Evolutionary conservation across 768 basidiomycete species (phyloP), one percentile per base, ranked within the genome.

Genomic region (Pleurotus citrinopileatus): DNA sequence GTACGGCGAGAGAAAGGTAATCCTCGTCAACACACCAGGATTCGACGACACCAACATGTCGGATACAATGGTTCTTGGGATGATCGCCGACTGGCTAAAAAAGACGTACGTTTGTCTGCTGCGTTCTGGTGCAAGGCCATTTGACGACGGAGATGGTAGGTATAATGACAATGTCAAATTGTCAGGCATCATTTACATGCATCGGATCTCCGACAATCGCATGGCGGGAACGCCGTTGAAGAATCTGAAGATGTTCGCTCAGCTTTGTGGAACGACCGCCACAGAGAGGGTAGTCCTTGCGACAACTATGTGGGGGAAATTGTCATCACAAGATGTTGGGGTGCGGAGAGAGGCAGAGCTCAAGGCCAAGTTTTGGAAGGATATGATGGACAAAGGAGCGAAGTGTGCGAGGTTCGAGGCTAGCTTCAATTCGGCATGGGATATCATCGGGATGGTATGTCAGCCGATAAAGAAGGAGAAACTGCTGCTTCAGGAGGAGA

Each of bases 1-100:
- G 22, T 60, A 81, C 9, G 73, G 77, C 36, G 77, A 73, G 2
- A 65, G 64, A 8, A 60, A 52, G 13, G 68, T 83, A 29, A 74
- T 67, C 0, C 61, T 85, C 15, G 74, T 85, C 42, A 83, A 84
- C 57, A 84, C 83, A 0, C 82, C 83, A 0, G 83, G 83, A 4
- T 84, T 83, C 53, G 82, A 82, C 56, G 81, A 83, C 59, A 77
- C 80, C 2, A 69, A 63, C 2, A 70, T 67, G 44, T 76, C 71
- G 42, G 81, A 82, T 48, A 70, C 74, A 0, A 77, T 76, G 13
- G 65, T 82, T 12, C 64, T 82, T 34, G 73, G 70, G 40, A 73
- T 79, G 72, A 81, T 82, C 23, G 75, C 80, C 0, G 55, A 74
- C 42, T 73, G 69, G 55, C 62, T 76, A 26, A 53, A 57, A 20